These are phyloP conservation scores for Russula dissimulans DNA, from an alignment of 768 basidiomycete genomes.

Conservation along the genomic window DNA sequence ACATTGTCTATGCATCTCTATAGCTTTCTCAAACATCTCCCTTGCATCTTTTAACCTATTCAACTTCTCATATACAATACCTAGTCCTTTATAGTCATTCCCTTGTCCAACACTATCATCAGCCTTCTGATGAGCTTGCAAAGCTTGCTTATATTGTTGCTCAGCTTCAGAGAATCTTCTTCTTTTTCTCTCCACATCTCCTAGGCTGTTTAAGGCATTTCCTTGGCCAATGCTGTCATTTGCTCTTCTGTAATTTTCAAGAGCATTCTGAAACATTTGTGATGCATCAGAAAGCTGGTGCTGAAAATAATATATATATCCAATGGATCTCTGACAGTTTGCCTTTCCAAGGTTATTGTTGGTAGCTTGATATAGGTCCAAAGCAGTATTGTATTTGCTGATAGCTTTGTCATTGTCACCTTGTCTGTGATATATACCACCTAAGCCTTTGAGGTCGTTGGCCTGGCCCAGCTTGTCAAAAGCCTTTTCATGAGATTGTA, in stretches of 20 bases:
- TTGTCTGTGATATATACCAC: constrained; percentile 1
- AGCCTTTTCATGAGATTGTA: constrained; percentile 3
- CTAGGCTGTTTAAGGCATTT: constrained; percentile 3
- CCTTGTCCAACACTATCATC: constrained; percentile 15
- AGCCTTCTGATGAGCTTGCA: constrained; percentile 4
- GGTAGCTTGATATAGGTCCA: not conserved
- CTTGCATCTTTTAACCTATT: not conserved
- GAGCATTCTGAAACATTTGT: constrained; percentile 5
- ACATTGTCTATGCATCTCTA: constrained; percentile 8
- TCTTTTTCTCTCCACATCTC: constrained; percentile 8
- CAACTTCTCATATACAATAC: constrained; percentile 8
- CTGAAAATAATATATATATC: not conserved
- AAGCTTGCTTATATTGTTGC: not conserved
- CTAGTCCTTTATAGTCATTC: constrained; percentile 9
- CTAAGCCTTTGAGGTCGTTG: constrained; percentile 17
- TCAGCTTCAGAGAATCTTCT: not conserved
- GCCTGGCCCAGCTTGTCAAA: constrained; percentile 14
- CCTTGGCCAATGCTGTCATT: constrained; percentile 11
- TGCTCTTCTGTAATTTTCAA: constrained; percentile 1
- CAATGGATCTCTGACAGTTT: constrained; percentile 8
- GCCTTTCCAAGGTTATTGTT: constrained; percentile 9
- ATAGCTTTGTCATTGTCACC: not conserved
- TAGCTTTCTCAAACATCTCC: constrained; percentile 11
- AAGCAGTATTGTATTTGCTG: not conserved
- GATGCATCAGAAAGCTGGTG: not conserved